Conservation (phyloP, 495 filamentous ascomycete species). For the Penicillium arizonense region DNA sequence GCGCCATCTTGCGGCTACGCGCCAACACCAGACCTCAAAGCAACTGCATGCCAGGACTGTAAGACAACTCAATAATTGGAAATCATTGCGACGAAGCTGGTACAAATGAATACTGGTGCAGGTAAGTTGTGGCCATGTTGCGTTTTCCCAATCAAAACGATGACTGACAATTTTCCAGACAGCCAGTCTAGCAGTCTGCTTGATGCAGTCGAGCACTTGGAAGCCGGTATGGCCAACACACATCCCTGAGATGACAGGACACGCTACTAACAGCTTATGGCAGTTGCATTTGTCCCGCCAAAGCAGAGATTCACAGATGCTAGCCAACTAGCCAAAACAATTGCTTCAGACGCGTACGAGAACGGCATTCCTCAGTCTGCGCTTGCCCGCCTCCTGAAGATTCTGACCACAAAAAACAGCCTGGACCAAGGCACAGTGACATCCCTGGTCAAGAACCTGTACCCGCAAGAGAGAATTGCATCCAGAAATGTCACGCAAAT, state of each 20-base stretch:
- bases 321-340: conserved; percentile 35
- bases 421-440: conserved; percentile 73
- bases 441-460: conserved; percentile 69
- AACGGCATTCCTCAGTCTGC: conserved; percentile 60
- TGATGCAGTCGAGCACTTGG: conserved; percentile 42
- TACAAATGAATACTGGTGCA: not conserved
- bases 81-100: not conserved
- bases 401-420: conserved; percentile 62
- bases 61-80: not conserved
- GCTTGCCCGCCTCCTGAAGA: conserved; percentile 62
- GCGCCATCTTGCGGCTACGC: not conserved
- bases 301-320: conserved; percentile 47
- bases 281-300: conserved; percentile 40
- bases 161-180: conserved; percentile 6
- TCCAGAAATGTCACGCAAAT: conserved; percentile 63
- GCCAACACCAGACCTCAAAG: not conserved
- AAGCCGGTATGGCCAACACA: conserved; percentile 34
- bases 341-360: conserved; percentile 57
- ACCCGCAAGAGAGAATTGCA: conserved; percentile 63
- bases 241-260: not conserved
- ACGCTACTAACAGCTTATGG: conserved; percentile 7
- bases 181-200: conserved; percentile 25
- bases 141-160: not conserved
- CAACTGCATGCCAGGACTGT: not conserved
- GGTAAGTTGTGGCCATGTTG: not conserved